phyloP scores from a whole-genome alignment of 768 basidiomycete genomes.

The Suillus alpinus region DNA sequence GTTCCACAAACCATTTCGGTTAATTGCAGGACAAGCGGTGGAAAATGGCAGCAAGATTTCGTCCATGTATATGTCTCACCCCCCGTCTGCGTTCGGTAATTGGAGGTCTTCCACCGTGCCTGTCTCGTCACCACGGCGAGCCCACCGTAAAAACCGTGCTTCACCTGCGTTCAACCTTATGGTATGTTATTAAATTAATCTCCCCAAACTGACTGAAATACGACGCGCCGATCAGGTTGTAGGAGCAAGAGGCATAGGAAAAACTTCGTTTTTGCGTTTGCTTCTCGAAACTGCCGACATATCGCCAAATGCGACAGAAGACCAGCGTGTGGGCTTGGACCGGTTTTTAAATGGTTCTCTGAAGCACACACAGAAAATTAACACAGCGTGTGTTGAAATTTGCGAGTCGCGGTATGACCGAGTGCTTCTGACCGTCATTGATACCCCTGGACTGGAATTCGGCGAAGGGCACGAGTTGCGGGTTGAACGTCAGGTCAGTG shows the following conservation, averaged over 20 bases:
- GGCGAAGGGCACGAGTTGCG: slow-evolving; percentile 67
- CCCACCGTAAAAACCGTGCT: slow-evolving; percentile 61
- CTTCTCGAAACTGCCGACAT: slow-evolving; percentile 83
- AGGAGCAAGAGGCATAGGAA: slow-evolving; percentile 78
- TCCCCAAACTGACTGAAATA: not conserved
- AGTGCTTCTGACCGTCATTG: slow-evolving; percentile 74
- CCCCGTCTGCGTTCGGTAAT: slow-evolving; percentile 63
- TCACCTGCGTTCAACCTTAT: slow-evolving; percentile 86
- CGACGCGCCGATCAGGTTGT: slow-evolving; percentile 52
- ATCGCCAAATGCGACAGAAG: slow-evolving; percentile 71
- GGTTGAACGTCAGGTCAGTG: slow-evolving; percentile 75
- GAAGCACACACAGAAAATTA: slow-evolving; percentile 60
- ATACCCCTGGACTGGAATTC: slow-evolving; percentile 85
- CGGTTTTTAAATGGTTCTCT: slow-evolving; percentile 60
- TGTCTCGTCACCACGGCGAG: slow-evolving; percentile 44
- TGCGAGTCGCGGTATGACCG: slow-evolving; percentile 82
- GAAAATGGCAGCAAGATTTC: slow-evolving; percentile 56
- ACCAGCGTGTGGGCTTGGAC: slow-evolving; percentile 65
- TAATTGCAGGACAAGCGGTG: slow-evolving; percentile 36
- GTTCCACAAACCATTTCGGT: slow-evolving; percentile 82
- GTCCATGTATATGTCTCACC: slow-evolving; percentile 62
- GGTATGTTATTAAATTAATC: slow-evolving; percentile 41
- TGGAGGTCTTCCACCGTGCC: slow-evolving; percentile 40
- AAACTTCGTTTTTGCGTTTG: slow-evolving; percentile 78
- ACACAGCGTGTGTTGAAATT: slow-evolving; percentile 75